These are phyloP conservation scores for Saturnispora diversa DNA, from an alignment of 805 yeast species.

Conservation along the genomic window DNA sequence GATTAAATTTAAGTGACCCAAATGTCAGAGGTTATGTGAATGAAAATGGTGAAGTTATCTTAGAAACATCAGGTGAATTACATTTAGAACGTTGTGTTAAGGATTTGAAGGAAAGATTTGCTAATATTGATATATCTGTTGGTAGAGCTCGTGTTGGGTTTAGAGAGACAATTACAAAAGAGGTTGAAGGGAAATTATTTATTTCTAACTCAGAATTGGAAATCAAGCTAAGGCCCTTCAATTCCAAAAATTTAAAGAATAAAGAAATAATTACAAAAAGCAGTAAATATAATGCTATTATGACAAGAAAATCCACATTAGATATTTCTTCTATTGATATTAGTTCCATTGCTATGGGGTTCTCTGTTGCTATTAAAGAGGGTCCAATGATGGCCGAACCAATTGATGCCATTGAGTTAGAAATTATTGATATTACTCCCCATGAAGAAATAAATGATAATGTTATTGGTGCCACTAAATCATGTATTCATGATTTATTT, in stretches of 20 bases:
- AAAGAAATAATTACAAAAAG: conserved; percentile 25
- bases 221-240: conserved; percentile 8
- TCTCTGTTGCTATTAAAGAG: conserved; percentile 68
- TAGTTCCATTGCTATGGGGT: conserved; percentile 45
- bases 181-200: neutral
- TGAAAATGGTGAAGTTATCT: conserved; percentile 86
- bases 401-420: conserved; percentile 67
- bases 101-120: conserved; percentile 85
- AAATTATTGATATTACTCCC: conserved; percentile 35
- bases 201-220: conserved; percentile 28
- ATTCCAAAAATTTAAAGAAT: conserved; percentile 11
- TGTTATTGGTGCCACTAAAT: conserved; percentile 21
- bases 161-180: conserved; percentile 65
- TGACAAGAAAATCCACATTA: conserved; percentile 50
- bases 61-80: conserved; percentile 94
- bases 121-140: conserved; percentile 76
- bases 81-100: conserved; percentile 92
- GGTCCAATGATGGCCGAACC: conserved; percentile 92
- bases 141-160: conserved; percentile 94
- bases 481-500: conserved; percentile 57
- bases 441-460: conserved; percentile 18
- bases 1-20: conserved; percentile 86
- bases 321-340: conserved; percentile 6
- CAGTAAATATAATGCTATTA: conserved; percentile 47
- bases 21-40: conserved; percentile 82